Evolutionary conservation across 208 protist species (phyloP).

Genomic region (Herpetomonas samuelpessoai): DNA sequence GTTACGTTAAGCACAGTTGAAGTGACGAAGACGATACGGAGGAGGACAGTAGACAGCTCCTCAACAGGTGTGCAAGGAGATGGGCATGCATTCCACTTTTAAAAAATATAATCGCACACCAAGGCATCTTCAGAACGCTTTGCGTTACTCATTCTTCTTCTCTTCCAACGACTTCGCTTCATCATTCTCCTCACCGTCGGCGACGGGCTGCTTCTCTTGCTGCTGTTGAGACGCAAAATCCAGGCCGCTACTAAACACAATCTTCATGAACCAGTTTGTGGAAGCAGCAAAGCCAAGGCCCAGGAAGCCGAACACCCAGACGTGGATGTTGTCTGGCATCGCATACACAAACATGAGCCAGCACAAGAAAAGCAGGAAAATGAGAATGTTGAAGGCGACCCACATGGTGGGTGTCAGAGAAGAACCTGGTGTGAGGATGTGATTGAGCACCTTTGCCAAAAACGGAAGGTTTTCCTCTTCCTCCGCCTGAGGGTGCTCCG

Average conservation of each 20-base stretch:
- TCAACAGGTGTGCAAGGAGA: too few relatives aligned
- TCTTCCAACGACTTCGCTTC: conserved; percentile 13
- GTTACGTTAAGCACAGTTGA: too few relatives aligned
- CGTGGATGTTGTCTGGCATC: conserved; percentile 77
- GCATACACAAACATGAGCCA: conserved; percentile 76
- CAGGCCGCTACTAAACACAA: conserved; percentile 62
- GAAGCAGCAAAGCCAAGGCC: conserved; percentile 65
- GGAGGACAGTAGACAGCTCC: too few relatives aligned
- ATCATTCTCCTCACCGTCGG: neutral
- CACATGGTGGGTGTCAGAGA: conserved; percentile 76
- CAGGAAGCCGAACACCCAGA: conserved; percentile 89
- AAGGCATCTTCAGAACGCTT: too few relatives aligned
- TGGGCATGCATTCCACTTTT: too few relatives aligned
- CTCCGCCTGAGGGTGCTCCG: conserved; percentile 7
- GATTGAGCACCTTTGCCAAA: conserved; percentile 70
- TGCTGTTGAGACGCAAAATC: conserved; percentile 48
- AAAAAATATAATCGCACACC: too few relatives aligned
- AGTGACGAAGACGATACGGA: too few relatives aligned
- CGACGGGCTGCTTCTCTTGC: conserved; percentile 6
- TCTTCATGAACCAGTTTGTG: conserved; percentile 89
- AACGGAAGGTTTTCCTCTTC: conserved; percentile 49
- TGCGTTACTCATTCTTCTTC: conserved; percentile 45
- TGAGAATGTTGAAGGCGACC: conserved; percentile 83
- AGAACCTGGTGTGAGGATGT: conserved; percentile 86
- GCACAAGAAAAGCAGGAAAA: conserved; percentile 55